Base-by-base conservation (phyloP, 108 stramenopile species). In the Fragilaria radians region DNA sequence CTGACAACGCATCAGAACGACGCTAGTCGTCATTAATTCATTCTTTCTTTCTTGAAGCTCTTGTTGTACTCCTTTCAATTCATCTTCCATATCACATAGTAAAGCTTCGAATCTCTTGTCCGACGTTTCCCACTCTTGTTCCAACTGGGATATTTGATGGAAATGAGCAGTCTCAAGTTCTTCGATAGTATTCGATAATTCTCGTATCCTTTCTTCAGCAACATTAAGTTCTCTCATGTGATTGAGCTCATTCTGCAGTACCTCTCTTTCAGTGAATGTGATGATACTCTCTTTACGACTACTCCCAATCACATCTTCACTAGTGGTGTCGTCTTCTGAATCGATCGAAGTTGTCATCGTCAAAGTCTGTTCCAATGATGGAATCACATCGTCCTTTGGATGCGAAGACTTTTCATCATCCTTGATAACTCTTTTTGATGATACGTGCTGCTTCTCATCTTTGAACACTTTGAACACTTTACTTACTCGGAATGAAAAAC, bases 251-350 rank as follows among this genome's bases (percentile, higher is more conserved):
- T 65, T 49, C 22, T 47, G 28, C 54, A 56, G 55, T 0, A 65
- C 17, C 1, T 65, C 64, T 30, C 48, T 28, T 56, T 65, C 64
- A n/a, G 64, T 56, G 32, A 65, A 65, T 53, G 26, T 52, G 4
- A 52, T 14, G 36, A 14, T 42, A 42, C 36, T 7, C 14, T 42
- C 36, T n/a, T n/a, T n/a, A n/a, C n/a, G n/a, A n/a, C n/a, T n/a
- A n/a, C n/a, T n/a, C n/a, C n/a, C n/a, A n/a, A n/a, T n/a, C n/a
- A n/a, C n/a, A n/a, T n/a, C n/a, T n/a, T n/a, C n/a, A n/a, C n/a
- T n/a, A n/a, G n/a, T n/a, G n/a, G n/a, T n/a, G n/a, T n/a, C n/a
- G n/a, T n/a, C n/a, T n/a, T n/a, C n/a, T n/a, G n/a, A n/a, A n/a
- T n/a, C n/a, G n/a, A n/a, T n/a, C n/a, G n/a, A n/a, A n/a, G n/a